A percentile compares a stretch with the other conserved stretches of the same genome.
These are phyloP conservation scores for Solanum hybrid DNA, from an alignment of 305 asterid species.

Conservation along the genomic window DNA sequence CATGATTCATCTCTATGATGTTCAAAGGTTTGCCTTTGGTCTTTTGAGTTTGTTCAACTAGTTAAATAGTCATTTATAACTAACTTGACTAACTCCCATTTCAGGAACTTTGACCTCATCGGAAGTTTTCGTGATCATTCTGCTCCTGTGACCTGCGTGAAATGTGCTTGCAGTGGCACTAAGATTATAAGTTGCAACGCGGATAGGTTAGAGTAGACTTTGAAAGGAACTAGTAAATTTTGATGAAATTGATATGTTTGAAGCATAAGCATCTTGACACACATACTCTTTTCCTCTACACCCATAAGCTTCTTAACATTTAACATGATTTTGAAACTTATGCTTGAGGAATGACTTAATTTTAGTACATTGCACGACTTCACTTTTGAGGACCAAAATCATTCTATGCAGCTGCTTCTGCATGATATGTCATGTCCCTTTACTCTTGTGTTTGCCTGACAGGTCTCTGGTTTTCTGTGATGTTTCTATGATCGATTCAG, in stretches of 20 bases:
- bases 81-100: conserved; percentile 7
- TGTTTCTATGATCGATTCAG: conserved; percentile 29
- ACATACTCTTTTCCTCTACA: neutral
- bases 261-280: neutral
- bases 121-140: conserved; percentile 47
- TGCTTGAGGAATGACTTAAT: neutral
- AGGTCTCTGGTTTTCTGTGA: conserved; percentile 49
- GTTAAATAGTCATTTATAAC: conserved; percentile 1
- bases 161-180: conserved; percentile 33
- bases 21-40: conserved; percentile 34
- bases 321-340: neutral
- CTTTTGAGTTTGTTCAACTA: conserved; percentile 7
- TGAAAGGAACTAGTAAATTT: neutral
- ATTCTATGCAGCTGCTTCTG: conserved; percentile 1
- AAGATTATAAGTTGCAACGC: conserved; percentile 48
- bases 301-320: neutral
- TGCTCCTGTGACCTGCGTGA: conserved; percentile 41
- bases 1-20: conserved; percentile 47
- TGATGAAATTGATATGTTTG: neutral
- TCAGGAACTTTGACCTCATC: conserved; percentile 42
- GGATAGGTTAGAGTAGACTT: conserved; percentile 37
- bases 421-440: conserved; percentile 3
- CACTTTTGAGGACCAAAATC: neutral
- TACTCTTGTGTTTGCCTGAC: conserved; percentile 13
- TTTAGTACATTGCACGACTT: neutral